Base-by-base conservation (phyloP, 176 grass and related monocot species). In the Chloris gayana region DNA sequence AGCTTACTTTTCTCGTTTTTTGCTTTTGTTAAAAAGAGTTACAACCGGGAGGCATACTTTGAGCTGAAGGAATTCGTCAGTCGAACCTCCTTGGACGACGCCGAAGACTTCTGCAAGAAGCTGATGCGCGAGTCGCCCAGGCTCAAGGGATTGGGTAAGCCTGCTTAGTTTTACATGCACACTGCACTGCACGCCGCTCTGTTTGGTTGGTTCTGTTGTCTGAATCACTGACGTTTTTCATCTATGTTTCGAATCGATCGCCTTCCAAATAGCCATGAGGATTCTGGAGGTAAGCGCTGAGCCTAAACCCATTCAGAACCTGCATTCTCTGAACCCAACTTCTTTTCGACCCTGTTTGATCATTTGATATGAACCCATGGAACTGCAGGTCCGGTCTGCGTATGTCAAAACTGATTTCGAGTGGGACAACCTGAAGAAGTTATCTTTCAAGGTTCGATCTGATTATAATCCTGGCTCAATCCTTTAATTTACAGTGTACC, bases 391-490 rank as follows among this genome's bases (percentile, higher is more conserved):
- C 29, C 87, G 95, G 73, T 98, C 95, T 42, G 89, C 82, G 64
- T 98, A 98, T 81, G 60, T 80, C 5, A 94, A 98, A 54, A 85
- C 31, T 31, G 95, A 98, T 91, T 98, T 98, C 63, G 95, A 98
- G 85, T 98, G 92, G 95, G 95, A 98, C 17, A 98, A 94, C 32
- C 78, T 98, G 34, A 81, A 94, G 70, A 94, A 90, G 30, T 87
- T 98, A 76, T 87, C 92, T 5, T 94, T 94, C 57, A 91, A 92
- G 91, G 91, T 94, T 42, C 2, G 49, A 51, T 32, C 10, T 53
- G 29, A 50, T 72, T 59, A 25, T 26, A 11, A 13, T 59, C 10
- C 56, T 59, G 56, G n/a, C 9, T 26, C n/a, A 9, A 4, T 7
- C 9, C 41, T 44, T 44, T 44, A 44, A 11, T 24, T 59, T 10